Base-by-base conservation (phyloP, 306 rosid genomes). In the Cucurbita moschata region DNA sequence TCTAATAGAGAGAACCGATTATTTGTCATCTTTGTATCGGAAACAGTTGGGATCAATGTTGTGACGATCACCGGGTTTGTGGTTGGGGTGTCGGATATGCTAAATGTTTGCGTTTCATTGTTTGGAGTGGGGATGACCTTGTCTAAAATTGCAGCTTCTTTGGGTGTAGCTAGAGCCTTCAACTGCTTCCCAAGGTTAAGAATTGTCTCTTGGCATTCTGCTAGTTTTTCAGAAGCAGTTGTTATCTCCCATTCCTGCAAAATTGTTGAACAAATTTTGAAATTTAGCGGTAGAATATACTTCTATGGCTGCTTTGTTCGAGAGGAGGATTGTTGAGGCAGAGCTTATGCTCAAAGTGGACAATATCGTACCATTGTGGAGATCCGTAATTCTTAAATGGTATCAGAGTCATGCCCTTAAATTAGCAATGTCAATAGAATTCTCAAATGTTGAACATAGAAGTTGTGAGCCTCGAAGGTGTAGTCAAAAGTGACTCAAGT, bases 131-230 rank as follows among this genome's bases (percentile, higher is more conserved):
- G 71, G 19, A 88, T 77, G 53, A 81, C 86, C 73, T 86, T 85
- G 83, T 86, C 92, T 43, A 86, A 83, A 72, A 84, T 84, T 12
- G 85, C 82, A 60, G 86, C 86, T 72, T 87, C 96, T 78, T 79
- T 93, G 71, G 89, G 87, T 23, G 88, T 56, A 75, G 97, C 88
- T 81, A 90, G 57, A 56, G 96, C 92, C 85, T 93, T 93, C 81
- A 93, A 81, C 85, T 93, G 97, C 88, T 87, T 93, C 46, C 96
- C 96, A 8, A 93, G 96, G 85, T 84, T 82, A 59, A 88, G 80
- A 82, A 93, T 90, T 51, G 97, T 90, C 87, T 88, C 96, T 83
- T 93, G 98, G 84, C 98, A 93, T 79, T 93, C 98, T 5, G 97
- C 97, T 82, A 93, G 78, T 83, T 90, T 93, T 81, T 90, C 97